Evolutionary conservation across 345 rosid genomes (phyloP), one percentile per base, ranked within the genome.

Genomic region (Erucastrum elatum): DNA sequence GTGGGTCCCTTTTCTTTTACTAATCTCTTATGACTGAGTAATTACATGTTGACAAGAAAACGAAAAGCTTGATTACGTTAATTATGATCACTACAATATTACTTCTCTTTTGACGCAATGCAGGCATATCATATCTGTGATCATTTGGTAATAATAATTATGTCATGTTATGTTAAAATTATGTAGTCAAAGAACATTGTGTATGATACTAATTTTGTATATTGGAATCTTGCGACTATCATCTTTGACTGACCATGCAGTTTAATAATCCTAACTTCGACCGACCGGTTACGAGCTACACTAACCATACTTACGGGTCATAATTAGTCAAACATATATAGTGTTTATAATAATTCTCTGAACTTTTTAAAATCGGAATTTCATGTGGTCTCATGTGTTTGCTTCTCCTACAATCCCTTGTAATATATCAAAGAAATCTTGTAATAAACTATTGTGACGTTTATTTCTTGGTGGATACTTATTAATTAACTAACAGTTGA

Each of bases 331-430:
- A 35, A 65, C 51, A 15, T 6, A 33, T 58, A 35, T 71, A n/a
- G 5, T 16, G 59, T 13, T n/a, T 56, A 56, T 56, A 55, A 53
- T 53, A 15, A 49, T 49, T n/a, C 17, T 13, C 17, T 4, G 62
- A 68, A 26, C 10, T 25, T 67, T 5, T 63, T 13, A 8, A 37
- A 37, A 17, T 68, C 8, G 4, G 51, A 44, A 13, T 59, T 46
- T 76, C 79, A 76, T 67, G 79, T 75, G 79, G 74, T 69, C 51
- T 68, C 74, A 63, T 77, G 80, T 77, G 80, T 77, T 70, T 77
- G 70, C 58, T 51, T 77, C 80, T 21, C 68, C 69, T 68, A 17
- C 13, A 58, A 10, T 15, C 59, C 59, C 13, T 12, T 65, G 64
- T 53, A 65, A 16, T 58, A 41, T 61, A 61, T 15, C 29, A 26